Evolutionary conservation across 345 rosid species (phyloP).

Genomic region (Arabis alpina): DNA sequence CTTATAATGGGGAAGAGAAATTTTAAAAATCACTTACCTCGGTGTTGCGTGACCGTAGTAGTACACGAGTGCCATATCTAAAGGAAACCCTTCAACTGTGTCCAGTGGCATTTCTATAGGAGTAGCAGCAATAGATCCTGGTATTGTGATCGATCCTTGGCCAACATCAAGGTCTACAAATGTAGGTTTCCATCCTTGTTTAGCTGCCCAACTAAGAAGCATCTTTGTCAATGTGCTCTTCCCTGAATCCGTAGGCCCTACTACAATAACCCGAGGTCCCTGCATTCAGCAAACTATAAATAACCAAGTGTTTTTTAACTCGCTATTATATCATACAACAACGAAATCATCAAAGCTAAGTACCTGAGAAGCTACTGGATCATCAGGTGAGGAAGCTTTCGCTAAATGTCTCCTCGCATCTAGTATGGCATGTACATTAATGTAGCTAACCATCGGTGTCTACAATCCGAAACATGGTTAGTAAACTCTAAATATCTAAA

Average conservation of each 20-base stretch:
- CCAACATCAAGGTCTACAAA: conserved; percentile 92
- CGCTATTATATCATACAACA: background rate
- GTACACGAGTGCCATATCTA: conserved; percentile 88
- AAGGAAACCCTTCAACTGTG: conserved; percentile 91
- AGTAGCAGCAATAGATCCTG: conserved; percentile 89
- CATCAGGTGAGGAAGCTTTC: conserved; percentile 60
- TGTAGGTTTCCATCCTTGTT: conserved; percentile 87
- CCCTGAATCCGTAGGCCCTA: conserved; percentile 92
- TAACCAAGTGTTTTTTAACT: conserved; percentile 10
- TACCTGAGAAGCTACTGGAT: conserved; percentile 65
- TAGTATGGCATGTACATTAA: conserved; percentile 81
- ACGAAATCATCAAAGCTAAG: conserved; percentile 2
- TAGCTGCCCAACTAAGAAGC: conserved; percentile 99
- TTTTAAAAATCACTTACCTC: conserved; percentile 48
- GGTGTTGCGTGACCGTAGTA: conserved; percentile 84
- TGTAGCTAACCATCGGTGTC: conserved; percentile 97
- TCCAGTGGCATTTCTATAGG: conserved; percentile 94
- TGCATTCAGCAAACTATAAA: conserved; percentile 36
- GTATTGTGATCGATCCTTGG: conserved; percentile 86
- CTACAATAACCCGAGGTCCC: conserved; percentile 93
- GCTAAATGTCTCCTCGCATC: conserved; percentile 74
- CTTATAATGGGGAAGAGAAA: conserved; percentile 6
- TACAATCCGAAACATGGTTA: conserved; percentile 38
- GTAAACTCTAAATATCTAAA: background rate
- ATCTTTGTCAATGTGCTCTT: conserved; percentile 87